Evolutionary conservation across 2,329 filamentous ascomycete species (phyloP), one percentile per base, ranked within the genome.

Genomic region (Rutstroemia sp.): DNA sequence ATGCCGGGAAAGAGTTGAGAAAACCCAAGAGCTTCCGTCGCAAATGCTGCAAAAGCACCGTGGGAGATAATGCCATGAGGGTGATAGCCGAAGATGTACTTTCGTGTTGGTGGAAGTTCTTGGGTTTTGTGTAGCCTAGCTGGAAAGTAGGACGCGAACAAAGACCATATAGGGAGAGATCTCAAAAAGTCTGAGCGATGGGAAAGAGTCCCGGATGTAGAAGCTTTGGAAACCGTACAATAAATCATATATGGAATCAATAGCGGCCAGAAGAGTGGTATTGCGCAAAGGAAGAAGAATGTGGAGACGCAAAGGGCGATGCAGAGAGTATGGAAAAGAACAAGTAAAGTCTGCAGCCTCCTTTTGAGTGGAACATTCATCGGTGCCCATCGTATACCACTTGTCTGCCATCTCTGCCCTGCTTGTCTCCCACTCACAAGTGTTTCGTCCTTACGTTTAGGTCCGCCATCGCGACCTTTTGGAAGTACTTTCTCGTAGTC

Each of bases 31-130:
- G 90, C 90, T 65, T 96, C 92, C 0, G 92, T 97, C 4, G 80
- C 88, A 68, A 97, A 97, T 5, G 92, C 88, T 5, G 85, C 89
- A 74, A 92, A 96, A 0, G 92, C 92, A n/a, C 92, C 94, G 66
- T 96, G 90, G 5, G 88, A 94, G 67, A 99, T 96, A 71, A 99
- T 97, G 23, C 94, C 92, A 69, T 99, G 94, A 0, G 94, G 94
- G 67, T 97, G 94, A 71, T 97, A 97, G 46, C 92, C 92, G 66
- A 99, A 91, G 61, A 99, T 91, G 74, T 97, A 99, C 72, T 95
- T 96, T 61, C 91, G 80, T 1, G 87, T 90, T 0, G 90, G 81
- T 21, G 88, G 81, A 6, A 99, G 81, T 56, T 86, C 79, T 62
- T 87, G 81, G 4, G 90, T 94, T 62, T 94, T 90, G 74, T 97